Evolutionary conservation across 1,284 basidiomycete species (phyloP), one percentile per base, ranked within the genome.

Genomic region (Xerocomus amazonicus): DNA sequence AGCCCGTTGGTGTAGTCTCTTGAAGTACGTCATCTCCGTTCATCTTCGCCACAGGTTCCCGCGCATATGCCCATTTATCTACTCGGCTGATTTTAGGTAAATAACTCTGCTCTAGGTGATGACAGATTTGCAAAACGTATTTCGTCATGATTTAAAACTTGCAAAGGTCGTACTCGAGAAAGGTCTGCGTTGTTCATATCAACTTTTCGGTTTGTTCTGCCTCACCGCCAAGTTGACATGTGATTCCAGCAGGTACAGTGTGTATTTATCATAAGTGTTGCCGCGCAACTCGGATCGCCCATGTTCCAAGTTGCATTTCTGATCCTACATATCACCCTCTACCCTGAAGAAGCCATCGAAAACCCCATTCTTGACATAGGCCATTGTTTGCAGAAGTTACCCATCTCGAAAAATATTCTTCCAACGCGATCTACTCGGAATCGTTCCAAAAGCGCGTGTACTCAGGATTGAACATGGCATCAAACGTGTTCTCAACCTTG

Each of bases 361-460:
- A 29, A 16, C 37, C 14, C 7, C 12, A 14, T 10, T 29, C 13
- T 31, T n/a, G 32, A 23, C 26, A 19, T 32, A 42, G 34, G 28
- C 27, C n/a, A 40, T 28, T 12, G 27, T 40, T 40, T 26, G 27
- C 6, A 27, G 39, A 16, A 6, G n/a, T 40, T 27, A 16, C 39
- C 26, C 16, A 23, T 12, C 6, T 28, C 8, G 14, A 13, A 26
- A 39, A 12, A 36, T 26, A 26, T 39, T 26, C 7, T 26, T 27
- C 8, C 37, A n/a, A 8, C 12, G 27, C 29, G 43, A 45, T 47
- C 45, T 51, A 37, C 43, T 36, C 41, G 34, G 39, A 44, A 31
- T 23, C 26, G 27, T 43, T 46, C 41, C 53, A 44, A 44, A 27
- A 39, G 37, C 37, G 4, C 23, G 37, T 27, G n/a, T n/a, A 40